phyloP scores from a whole-genome alignment of 2,329 filamentous ascomycete genomes.

The Zymoseptoria passerinii region DNA sequence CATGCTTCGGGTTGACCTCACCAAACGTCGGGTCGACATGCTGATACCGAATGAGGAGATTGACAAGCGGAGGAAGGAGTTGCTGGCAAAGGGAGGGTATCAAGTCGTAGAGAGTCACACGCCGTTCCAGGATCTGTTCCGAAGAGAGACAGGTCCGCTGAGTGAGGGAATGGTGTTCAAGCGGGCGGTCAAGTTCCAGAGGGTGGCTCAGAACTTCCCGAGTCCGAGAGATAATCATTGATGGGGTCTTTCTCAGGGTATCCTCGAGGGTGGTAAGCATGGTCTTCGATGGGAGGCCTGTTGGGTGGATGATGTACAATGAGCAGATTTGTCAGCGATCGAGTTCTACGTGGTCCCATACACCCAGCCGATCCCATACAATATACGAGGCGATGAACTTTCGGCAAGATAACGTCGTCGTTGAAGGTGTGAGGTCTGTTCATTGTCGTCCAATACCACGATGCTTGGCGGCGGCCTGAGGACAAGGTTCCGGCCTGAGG shows the following conservation, averaged over 20 bases:
- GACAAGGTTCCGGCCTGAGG: not conserved
- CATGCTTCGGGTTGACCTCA: slow-evolving; percentile 43
- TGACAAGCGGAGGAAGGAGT: slow-evolving; percentile 29
- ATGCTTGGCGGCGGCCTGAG: not conserved
- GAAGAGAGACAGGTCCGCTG: slow-evolving; percentile 23
- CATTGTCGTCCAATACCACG: too few species aligned
- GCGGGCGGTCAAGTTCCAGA: slow-evolving; percentile 21
- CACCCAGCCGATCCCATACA: too few species aligned
- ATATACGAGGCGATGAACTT: too few species aligned
- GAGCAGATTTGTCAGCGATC: too few species aligned
- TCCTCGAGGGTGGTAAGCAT: too few species aligned
- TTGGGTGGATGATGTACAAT: too few species aligned
- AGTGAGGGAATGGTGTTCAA: slow-evolving; percentile 28
- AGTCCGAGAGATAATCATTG: slow-evolving; percentile 26
- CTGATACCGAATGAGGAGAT: slow-evolving; percentile 39
- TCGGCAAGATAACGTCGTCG: too few species aligned
- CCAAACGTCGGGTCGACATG: slow-evolving; percentile 42
- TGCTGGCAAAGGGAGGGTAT: slow-evolving; percentile 23
- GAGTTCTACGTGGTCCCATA: too few species aligned
- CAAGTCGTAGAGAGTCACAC: slow-evolving; percentile 23
- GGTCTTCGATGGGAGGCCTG: too few species aligned
- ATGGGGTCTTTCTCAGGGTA: not conserved
- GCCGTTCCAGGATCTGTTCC: slow-evolving; percentile 26
- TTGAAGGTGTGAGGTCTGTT: too few species aligned
- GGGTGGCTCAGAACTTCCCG: slow-evolving; percentile 20